Conservation (phyloP, 2,329 filamentous ascomycete genomes). For the Penicillium hesseltinei region DNA sequence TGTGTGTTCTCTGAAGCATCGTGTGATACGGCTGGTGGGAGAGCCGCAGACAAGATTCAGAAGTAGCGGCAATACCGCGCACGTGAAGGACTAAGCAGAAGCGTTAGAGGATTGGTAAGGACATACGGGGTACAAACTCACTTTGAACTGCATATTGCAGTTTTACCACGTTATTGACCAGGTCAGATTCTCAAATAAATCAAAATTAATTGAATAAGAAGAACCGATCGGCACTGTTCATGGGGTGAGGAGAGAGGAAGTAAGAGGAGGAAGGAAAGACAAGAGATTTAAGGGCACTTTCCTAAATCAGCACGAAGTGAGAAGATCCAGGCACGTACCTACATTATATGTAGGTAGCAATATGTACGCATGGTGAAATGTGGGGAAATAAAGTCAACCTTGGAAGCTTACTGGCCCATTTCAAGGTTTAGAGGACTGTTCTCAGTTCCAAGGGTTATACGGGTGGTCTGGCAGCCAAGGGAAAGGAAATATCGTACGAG, state of each 20-base stretch:
- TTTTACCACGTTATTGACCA: slow-evolving; percentile 1
- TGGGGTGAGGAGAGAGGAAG: background rate
- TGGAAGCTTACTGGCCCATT: too few species aligned
- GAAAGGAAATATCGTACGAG: slow-evolving; percentile 10
- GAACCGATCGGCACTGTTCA: background rate
- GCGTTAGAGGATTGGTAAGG: slow-evolving; percentile 1
- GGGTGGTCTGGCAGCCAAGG: slow-evolving; percentile 1
- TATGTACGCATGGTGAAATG: slow-evolving; percentile 8
- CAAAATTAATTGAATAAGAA: background rate
- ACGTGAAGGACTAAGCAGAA: slow-evolving; percentile 4
- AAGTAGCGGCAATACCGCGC: slow-evolving; percentile 18
- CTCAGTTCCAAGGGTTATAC: slow-evolving; percentile 1
- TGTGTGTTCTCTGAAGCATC: slow-evolving; percentile 21
- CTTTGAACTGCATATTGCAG: slow-evolving; percentile 22
- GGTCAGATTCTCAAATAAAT: background rate
- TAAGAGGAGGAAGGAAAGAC: background rate
- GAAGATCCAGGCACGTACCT: slow-evolving; percentile 14
- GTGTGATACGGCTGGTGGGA: slow-evolving; percentile 19
- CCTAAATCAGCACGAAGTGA: background rate
- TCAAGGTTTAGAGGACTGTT: background rate
- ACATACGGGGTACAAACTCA: background rate
- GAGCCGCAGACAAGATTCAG: slow-evolving; percentile 12
- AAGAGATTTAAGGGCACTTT: slow-evolving; percentile 1
- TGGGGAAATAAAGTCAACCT: slow-evolving; percentile 9
- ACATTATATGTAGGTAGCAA: background rate